Conservation (phyloP, 1,139 yeast species). For the Ogataea hybrid region DNA sequence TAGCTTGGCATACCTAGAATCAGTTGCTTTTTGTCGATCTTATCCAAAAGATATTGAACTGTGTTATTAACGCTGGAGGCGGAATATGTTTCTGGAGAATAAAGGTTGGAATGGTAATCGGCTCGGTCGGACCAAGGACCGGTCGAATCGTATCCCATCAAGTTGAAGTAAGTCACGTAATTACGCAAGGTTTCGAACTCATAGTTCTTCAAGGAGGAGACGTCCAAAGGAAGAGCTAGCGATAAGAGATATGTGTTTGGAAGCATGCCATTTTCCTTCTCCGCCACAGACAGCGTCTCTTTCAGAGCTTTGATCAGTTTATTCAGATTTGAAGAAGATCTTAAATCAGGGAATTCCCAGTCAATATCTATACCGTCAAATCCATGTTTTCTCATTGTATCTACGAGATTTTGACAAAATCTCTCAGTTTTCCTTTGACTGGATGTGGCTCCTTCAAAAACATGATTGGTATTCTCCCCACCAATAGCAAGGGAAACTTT, state of each 20-base stretch:
- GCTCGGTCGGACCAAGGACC: slow-evolving; percentile 72
- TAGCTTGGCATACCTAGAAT: slow-evolving; percentile 86
- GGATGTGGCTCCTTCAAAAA: slow-evolving; percentile 48
- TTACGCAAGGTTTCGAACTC: slow-evolving; percentile 52
- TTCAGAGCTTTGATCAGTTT: slow-evolving; percentile 46
- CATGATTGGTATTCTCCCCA: slow-evolving; percentile 72
- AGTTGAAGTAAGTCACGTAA: slow-evolving; percentile 67
- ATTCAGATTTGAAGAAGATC: slow-evolving; percentile 48
- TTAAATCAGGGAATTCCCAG: slow-evolving; percentile 80
- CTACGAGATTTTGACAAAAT: slow-evolving; percentile 53
- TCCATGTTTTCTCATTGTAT: slow-evolving; percentile 50
- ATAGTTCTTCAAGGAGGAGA: slow-evolving; percentile 42
- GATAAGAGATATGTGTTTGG: slow-evolving; percentile 48
- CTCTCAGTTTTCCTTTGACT: slow-evolving; percentile 36
- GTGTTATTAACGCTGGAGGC: slow-evolving; percentile 49
- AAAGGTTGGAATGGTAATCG: slow-evolving; percentile 72
- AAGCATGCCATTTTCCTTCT: slow-evolving; percentile 26
- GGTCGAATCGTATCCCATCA: slow-evolving; percentile 87
- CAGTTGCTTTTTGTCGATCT: slow-evolving; percentile 48
- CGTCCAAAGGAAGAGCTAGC: slow-evolving; percentile 75
- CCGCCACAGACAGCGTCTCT: slow-evolving; percentile 39
- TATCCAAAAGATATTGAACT: slow-evolving; percentile 40
- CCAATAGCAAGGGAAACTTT: slow-evolving; percentile 77
- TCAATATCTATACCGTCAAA: slow-evolving; percentile 93
- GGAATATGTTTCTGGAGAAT: slow-evolving; percentile 31